A percentile compares a stretch with the other conserved stretches of the same genome.
Evolutionary conservation across 2,329 filamentous ascomycete genomes (phyloP).

Genomic region (Leptographium radiaticola): DNA sequence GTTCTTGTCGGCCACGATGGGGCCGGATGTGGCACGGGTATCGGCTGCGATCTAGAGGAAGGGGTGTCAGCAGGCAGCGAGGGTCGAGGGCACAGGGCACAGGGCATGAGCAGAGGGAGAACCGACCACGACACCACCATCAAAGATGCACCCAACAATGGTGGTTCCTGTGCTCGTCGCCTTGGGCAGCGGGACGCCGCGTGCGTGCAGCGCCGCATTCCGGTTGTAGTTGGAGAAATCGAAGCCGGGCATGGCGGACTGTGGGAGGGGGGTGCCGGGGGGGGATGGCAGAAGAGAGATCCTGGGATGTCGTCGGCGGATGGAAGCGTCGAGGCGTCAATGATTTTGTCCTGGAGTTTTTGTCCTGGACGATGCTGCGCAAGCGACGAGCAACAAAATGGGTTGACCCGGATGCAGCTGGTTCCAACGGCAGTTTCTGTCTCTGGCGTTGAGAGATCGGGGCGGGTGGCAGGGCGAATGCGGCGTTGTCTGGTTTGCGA

Average conservation of each 20-base stretch:
- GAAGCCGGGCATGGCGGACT: conserved; percentile 75
- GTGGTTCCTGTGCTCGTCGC: conserved; percentile 98
- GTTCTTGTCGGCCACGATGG: conserved; percentile 99
- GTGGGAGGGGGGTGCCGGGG: not conserved
- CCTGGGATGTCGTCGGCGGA: not conserved
- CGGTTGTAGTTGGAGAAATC: conserved; percentile 99
- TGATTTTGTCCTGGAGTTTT: no score
- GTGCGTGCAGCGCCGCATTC: conserved; percentile 89
- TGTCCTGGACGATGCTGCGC: no score
- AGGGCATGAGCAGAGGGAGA: no score
- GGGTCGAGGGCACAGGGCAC: not conserved
- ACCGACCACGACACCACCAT: conserved; percentile 87
- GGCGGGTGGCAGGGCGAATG: not conserved
- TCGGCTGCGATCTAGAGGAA: conserved; percentile 75
- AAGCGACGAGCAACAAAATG: not conserved
- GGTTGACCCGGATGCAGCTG: not conserved
- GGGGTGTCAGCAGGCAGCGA: not conserved
- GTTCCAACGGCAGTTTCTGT: no score
- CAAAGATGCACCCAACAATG: conserved; percentile 93
- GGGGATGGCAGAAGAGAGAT: not conserved
- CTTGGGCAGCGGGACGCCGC: conserved; percentile 89
- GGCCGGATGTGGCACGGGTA: conserved; percentile 90
- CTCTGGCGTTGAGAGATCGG: not conserved
- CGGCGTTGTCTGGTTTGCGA: not conserved
- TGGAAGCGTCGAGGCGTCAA: not conserved